Percentiles rank a stretch among this genome's conserved stretches.
Evolutionary conservation across 495 filamentous ascomycete species (phyloP).

Genomic region (Lasiosphaeriaceae sp.): DNA sequence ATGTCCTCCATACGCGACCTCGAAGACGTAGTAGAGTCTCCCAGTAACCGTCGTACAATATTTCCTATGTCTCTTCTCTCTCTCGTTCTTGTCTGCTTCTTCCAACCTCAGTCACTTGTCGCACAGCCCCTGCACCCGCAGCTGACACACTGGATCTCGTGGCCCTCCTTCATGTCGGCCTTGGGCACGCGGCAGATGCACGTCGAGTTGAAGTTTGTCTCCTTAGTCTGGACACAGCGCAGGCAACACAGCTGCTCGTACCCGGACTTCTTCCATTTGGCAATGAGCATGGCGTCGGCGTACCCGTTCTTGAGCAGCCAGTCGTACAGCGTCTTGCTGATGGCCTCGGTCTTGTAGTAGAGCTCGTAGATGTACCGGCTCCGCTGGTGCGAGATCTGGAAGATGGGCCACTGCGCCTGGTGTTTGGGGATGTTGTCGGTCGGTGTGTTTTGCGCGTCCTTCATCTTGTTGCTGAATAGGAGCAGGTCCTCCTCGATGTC

Average conservation of each 20-base stretch:
- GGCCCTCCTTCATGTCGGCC: slow-evolving; percentile 83
- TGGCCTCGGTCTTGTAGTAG: slow-evolving; percentile 96
- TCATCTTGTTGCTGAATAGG: slow-evolving; percentile 97
- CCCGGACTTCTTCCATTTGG: slow-evolving; percentile 99
- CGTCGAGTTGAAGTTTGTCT: slow-evolving; percentile 97
- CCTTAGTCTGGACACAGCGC: slow-evolving; percentile 95
- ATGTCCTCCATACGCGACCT: too few relatives aligned
- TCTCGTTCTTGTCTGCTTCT: not conserved
- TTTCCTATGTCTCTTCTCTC: not conserved
- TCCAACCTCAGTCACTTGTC: slow-evolving; percentile 75
- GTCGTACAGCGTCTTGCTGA: slow-evolving; percentile 85
- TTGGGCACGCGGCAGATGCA: slow-evolving; percentile 97
- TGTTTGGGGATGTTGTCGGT: slow-evolving; percentile 58
- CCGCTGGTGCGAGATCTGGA: slow-evolving; percentile 95
- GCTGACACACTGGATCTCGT: slow-evolving; percentile 89
- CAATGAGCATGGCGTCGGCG: slow-evolving; percentile 89
- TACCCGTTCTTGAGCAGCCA: slow-evolving; percentile 97
- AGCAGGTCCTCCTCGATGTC: slow-evolving; percentile 96
- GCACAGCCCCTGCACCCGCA: slow-evolving; percentile 93
- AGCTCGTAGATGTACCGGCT: slow-evolving; percentile 92
- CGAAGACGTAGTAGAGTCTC: too few relatives aligned
- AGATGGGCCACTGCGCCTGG: slow-evolving; percentile 93
- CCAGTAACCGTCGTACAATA: too few relatives aligned
- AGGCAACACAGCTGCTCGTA: slow-evolving; percentile 99
- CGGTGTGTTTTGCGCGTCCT: slow-evolving; percentile 82